Percentiles rank a stretch among this genome's conserved stretches.
These are phyloP conservation scores for Clitocybe nebularis DNA, from an alignment of 1,284 basidiomycete genomes.

Conservation along the genomic window DNA sequence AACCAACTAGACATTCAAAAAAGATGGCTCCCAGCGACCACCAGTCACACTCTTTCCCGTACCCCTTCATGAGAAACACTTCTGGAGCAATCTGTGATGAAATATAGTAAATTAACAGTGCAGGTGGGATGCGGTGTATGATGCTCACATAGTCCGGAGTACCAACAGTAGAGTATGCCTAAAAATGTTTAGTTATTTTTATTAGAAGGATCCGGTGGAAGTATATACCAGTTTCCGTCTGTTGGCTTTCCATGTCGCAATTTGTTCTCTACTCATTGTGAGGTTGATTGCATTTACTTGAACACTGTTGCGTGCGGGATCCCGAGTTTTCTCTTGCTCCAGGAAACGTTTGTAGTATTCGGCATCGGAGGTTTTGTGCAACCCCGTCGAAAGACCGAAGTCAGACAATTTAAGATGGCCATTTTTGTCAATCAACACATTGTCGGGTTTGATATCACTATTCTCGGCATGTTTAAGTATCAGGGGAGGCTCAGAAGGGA, in stretches of 20 bases:
- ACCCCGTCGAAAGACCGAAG: conserved; percentile 96
- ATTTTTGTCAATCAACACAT: conserved; percentile 95
- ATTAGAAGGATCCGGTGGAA: background rate
- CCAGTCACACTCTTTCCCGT: conserved; percentile 98
- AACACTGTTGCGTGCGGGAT: conserved; percentile 82
- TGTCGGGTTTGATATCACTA: conserved; percentile 99
- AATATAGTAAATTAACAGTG: conserved; percentile 1
- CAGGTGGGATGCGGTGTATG: background rate
- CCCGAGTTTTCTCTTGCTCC: conserved; percentile 57
- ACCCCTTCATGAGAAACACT: conserved; percentile 96
- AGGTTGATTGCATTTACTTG: conserved; percentile 95
- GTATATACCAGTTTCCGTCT: conserved; percentile 82
- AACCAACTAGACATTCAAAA: conserved; percentile 97
- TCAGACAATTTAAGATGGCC: conserved; percentile 98
- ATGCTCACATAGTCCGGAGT: conserved; percentile 69
- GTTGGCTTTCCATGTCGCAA: conserved; percentile 99
- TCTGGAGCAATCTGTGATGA: conserved; percentile 90
- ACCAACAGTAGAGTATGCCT: conserved; percentile 98
- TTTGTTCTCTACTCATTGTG: conserved; percentile 92
- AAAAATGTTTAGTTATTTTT: background rate
- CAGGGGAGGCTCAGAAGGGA: background rate
- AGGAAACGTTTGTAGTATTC: conserved; percentile 91
- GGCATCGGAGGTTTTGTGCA: conserved; percentile 96
- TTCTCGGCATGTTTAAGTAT: background rate
- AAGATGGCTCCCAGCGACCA: conserved; percentile 98